Conservation (phyloP, 495 filamentous ascomycete species). For the Penicillium fimorum region DNA sequence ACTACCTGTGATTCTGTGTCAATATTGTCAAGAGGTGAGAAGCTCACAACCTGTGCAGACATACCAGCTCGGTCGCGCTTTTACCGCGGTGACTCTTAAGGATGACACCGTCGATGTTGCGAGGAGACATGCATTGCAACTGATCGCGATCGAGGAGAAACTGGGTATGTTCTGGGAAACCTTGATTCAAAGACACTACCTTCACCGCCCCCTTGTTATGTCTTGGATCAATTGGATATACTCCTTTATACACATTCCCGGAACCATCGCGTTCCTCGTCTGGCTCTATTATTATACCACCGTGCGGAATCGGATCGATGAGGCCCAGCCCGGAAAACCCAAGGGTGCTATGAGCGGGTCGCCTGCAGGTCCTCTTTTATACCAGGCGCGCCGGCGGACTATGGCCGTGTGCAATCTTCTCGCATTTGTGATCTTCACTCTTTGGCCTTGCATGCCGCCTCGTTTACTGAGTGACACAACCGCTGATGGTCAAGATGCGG, state of each 20-base stretch:
- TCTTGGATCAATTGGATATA: slow-evolving; percentile 63
- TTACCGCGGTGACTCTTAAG: slow-evolving; percentile 58
- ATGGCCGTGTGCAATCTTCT: slow-evolving; percentile 73
- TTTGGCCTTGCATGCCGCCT: slow-evolving; percentile 82
- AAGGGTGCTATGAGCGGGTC: slow-evolving; percentile 35
- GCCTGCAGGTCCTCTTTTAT: slow-evolving; percentile 51
- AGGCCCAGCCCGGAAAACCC: slow-evolving; percentile 38
- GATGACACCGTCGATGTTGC: slow-evolving; percentile 58
- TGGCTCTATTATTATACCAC: slow-evolving; percentile 67
- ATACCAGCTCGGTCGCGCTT: slow-evolving; percentile 62
- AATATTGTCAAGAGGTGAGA: neutral
- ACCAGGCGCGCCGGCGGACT: slow-evolving; percentile 62
- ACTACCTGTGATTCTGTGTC: too few relatives aligned
- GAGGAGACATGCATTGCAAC: slow-evolving; percentile 54
- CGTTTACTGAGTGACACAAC: slow-evolving; percentile 59
- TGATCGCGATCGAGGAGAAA: slow-evolving; percentile 54
- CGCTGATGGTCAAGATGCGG: slow-evolving; percentile 40
- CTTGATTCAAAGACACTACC: slow-evolving; percentile 54
- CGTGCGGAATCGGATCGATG: slow-evolving; percentile 42
- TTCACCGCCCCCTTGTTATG: slow-evolving; percentile 44
- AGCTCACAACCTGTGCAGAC: slow-evolving; percentile 34
- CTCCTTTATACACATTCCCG: slow-evolving; percentile 80
- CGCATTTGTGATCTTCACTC: slow-evolving; percentile 73
- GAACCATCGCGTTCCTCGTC: slow-evolving; percentile 68
- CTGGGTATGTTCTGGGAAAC: slow-evolving; percentile 59